Conservation (phyloP, 2,329 filamentous ascomycete species). For the Fusarium dimerum region DNA sequence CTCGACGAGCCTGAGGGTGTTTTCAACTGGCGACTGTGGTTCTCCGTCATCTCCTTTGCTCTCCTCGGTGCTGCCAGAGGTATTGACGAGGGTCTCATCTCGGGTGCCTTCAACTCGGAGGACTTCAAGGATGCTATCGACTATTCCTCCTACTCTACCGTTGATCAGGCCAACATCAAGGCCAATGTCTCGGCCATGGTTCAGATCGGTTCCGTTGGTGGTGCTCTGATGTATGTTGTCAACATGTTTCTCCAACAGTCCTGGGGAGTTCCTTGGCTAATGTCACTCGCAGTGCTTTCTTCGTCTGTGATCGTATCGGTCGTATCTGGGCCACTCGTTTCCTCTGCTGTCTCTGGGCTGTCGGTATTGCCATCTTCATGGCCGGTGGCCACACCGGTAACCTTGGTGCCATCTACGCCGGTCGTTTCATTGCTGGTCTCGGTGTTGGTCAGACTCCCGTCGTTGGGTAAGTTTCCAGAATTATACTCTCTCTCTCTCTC, state of each 20-base stretch:
- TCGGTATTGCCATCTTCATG: slow-evolving; percentile 62
- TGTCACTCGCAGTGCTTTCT: slow-evolving; percentile 49
- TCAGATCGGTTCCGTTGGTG: slow-evolving; percentile 73
- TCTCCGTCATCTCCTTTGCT: slow-evolving; percentile 71
- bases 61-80: slow-evolving; percentile 77
- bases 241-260: neutral
- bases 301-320: slow-evolving; percentile 62
- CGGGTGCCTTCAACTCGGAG: slow-evolving; percentile 67
- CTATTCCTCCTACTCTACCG: slow-evolving; percentile 52
- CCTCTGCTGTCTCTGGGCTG: slow-evolving; percentile 57
- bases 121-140: slow-evolving; percentile 63
- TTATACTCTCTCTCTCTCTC: neutral
- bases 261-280: neutral
- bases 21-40: slow-evolving; percentile 79
- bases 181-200: slow-evolving; percentile 82
- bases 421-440: slow-evolving; percentile 65
- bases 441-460: slow-evolving; percentile 69
- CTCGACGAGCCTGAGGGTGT: slow-evolving; percentile 68
- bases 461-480: slow-evolving; percentile 45
- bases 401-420: slow-evolving; percentile 61
- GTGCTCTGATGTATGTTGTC: slow-evolving; percentile 55
- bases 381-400: slow-evolving; percentile 50
- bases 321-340: slow-evolving; percentile 63
- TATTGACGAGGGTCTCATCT: slow-evolving; percentile 79
- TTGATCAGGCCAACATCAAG: slow-evolving; percentile 66